Evolutionary conservation across 768 basidiomycete species (phyloP).

Genomic region (Lactifluus piperatus): DNA sequence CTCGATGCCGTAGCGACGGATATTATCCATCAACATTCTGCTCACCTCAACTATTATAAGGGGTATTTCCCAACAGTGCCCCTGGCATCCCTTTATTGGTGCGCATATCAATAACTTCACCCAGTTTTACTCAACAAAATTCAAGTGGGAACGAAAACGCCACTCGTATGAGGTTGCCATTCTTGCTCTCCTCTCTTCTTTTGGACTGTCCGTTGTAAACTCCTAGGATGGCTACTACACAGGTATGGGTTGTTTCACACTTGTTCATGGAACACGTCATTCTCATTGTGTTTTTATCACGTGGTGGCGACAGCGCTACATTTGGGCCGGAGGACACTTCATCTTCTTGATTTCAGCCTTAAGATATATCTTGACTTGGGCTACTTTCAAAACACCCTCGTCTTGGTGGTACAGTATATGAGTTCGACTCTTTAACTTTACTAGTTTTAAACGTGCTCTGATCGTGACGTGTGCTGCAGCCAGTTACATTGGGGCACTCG

Average conservation of each 20-base stretch:
- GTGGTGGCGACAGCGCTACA: constrained; percentile 51
- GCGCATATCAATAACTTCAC: constrained; percentile 70
- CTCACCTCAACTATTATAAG: constrained; percentile 93
- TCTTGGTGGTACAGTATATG: constrained; percentile 78
- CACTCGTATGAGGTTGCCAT: too few relatives aligned
- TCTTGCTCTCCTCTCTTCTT: constrained; percentile 2
- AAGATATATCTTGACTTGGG: constrained; percentile 61
- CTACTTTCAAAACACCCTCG: constrained; percentile 56
- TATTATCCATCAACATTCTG: constrained; percentile 94
- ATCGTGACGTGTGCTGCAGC: constrained; percentile 35
- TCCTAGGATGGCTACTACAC: too few relatives aligned
- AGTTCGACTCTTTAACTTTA: constrained; percentile 35
- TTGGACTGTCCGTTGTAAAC: neutral
- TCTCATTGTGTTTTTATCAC: constrained; percentile 5
- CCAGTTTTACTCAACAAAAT: constrained; percentile 98
- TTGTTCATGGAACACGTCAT: neutral
- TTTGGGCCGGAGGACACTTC: constrained; percentile 86
- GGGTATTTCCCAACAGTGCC: constrained; percentile 41
- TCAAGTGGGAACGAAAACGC: constrained; percentile 89
- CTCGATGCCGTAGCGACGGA: constrained; percentile 97
- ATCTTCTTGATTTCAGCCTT: constrained; percentile 59
- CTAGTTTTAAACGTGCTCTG: neutral
- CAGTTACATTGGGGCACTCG: constrained; percentile 69
- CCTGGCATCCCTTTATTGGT: neutral
- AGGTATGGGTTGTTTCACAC: neutral